Conservation (phyloP, 2,329 filamentous ascomycete genomes). For the Zasmidium angulare region DNA sequence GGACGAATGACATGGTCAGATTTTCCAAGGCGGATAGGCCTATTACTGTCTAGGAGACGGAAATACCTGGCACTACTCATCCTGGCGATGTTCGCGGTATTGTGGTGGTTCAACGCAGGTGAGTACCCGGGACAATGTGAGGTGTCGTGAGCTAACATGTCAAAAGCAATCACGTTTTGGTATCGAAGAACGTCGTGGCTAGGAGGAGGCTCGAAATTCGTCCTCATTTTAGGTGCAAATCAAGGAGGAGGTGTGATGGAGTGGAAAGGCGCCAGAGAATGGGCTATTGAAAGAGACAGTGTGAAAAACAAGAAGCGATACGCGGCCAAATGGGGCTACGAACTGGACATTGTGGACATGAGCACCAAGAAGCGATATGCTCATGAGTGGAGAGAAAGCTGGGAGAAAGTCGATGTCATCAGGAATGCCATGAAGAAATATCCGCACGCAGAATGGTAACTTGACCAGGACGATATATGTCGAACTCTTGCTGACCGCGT, state of each 20-base stretch:
- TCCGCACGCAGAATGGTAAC: conserved; percentile 92
- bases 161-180: conserved; percentile 53
- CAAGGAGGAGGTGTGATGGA: conserved; percentile 97
- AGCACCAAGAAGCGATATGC: conserved; percentile 98
- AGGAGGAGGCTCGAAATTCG: conserved; percentile 85
- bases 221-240: conserved; percentile 91
- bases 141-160: conserved; percentile 14
- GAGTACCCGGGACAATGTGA: conserved; percentile 10
- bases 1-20: conserved; percentile 18
- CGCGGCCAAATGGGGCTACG: conserved; percentile 83
- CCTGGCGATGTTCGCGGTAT: conserved; percentile 23
- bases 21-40: conserved; percentile 25
- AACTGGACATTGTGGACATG: conserved; percentile 96
- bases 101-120: conserved; percentile 30
- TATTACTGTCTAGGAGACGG: conserved; percentile 31
- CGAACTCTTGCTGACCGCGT: conserved; percentile 11
- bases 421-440: conserved; percentile 88
- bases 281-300: conserved; percentile 96
- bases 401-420: conserved; percentile 97
- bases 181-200: conserved; percentile 73
- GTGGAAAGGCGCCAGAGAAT: conserved; percentile 95
- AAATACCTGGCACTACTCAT: conserved; percentile 29
- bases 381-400: conserved; percentile 98
- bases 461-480: conserved; percentile 11
- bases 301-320: conserved; percentile 94